These are phyloP conservation scores for Leonotis leonurus DNA, from an alignment of 257 asterid species.

Conservation along the genomic window DNA sequence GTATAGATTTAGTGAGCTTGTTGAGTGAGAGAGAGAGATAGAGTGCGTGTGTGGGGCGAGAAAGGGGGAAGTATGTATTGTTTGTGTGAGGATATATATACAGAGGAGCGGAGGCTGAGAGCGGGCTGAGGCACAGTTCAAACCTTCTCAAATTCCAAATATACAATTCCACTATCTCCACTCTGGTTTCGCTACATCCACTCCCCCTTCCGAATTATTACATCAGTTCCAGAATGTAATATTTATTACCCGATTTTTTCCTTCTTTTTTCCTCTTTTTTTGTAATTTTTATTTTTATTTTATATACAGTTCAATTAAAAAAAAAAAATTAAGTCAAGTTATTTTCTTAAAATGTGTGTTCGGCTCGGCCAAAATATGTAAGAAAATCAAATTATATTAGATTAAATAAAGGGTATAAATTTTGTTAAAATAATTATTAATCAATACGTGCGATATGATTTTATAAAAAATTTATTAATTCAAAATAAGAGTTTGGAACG, in stretches of 20 bases:
- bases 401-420: not conserved
- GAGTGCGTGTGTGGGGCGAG: constrained; percentile 18
- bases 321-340: not conserved
- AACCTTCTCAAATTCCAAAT: constrained; percentile 30
- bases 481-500: too few relatives aligned
- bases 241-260: too few relatives aligned
- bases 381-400: too few relatives aligned
- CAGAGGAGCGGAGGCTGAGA: constrained; percentile 34
- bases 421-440: not conserved
- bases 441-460: not conserved
- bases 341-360: too few relatives aligned
- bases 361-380: too few relatives aligned
- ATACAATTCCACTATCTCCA: constrained; percentile 20
- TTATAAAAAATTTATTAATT: not conserved
- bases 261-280: too few relatives aligned
- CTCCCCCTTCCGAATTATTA: not conserved
- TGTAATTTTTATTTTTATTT: too few relatives aligned
- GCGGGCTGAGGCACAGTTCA: constrained; percentile 68
- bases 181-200: constrained; percentile 26
- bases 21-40: constrained; percentile 20
- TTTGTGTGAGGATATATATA: constrained; percentile 6
- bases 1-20: constrained; percentile 9
- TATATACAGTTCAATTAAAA: not conserved
- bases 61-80: constrained; percentile 17
- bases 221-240: too few relatives aligned